Evolutionary conservation across 73 alveolate species (phyloP).

Genomic region (Tetrahymena malaccensis): DNA sequence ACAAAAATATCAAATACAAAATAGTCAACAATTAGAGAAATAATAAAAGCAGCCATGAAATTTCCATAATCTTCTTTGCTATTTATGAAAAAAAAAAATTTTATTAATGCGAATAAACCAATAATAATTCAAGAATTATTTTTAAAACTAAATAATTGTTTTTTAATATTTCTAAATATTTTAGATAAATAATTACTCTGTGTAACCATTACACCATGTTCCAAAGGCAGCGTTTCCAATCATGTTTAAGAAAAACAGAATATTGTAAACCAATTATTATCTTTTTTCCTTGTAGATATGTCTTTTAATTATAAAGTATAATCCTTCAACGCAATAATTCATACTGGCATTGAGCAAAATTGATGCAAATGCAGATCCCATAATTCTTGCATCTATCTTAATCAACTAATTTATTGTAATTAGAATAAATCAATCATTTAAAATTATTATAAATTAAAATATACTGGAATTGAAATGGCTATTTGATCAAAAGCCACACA

Average conservation of each 20-base stretch:
- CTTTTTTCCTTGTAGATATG: neutral
- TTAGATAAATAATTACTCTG: neutral
- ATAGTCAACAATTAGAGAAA: neutral
- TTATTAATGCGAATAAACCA: too few species aligned
- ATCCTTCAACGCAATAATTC: neutral
- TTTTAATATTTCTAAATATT: too few species aligned
- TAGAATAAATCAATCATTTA: neutral
- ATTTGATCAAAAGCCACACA: neutral
- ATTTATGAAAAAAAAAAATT: neutral
- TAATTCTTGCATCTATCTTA: neutral
- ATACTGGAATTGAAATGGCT: neutral
- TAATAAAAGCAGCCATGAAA: neutral
- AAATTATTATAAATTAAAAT: neutral
- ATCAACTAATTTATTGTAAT: neutral
- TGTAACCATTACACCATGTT: neutral
- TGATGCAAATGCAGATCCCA: neutral
- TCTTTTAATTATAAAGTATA: neutral
- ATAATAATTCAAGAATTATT: too few species aligned
- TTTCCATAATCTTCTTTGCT: neutral
- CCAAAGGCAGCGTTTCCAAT: neutral
- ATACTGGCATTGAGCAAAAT: neutral
- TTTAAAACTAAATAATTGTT: too few species aligned
- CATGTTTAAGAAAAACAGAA: neutral
- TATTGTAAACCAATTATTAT: neutral
- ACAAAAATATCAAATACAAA: neutral